phyloP scores from a whole-genome alignment of 2,329 filamentous ascomycete species.

The Paecilomyces sp. region DNA sequence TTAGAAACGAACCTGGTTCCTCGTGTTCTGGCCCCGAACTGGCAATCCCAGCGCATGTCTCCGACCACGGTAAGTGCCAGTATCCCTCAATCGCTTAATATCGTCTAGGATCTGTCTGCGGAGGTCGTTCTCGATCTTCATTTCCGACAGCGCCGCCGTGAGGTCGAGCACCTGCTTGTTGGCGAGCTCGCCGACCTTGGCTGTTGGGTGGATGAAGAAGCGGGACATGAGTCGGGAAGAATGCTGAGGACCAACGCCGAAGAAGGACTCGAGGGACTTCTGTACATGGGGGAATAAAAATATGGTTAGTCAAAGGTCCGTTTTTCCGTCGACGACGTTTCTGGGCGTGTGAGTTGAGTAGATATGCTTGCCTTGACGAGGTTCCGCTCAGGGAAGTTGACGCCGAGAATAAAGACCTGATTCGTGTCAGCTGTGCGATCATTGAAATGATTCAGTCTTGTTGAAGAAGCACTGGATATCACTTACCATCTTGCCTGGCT shows the following conservation, averaged over 20 bases:
- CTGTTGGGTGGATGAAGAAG: constrained; percentile 77
- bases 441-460: background rate
- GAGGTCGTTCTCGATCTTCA: constrained; percentile 92
- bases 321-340: constrained; percentile 4
- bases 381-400: constrained; percentile 76
- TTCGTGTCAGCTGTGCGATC: background rate
- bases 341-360: constrained; percentile 2
- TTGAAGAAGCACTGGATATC: background rate
- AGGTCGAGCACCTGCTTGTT: constrained; percentile 73
- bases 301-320: background rate
- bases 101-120: constrained; percentile 72
- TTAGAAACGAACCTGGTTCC: constrained; percentile 54
- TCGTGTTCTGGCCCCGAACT: constrained; percentile 82
- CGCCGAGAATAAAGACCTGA: constrained; percentile 79
- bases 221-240: constrained; percentile 76
- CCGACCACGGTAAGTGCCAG: constrained; percentile 81
- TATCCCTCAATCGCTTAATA: constrained; percentile 78
- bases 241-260: constrained; percentile 67
- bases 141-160: constrained; percentile 75
- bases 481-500: constrained; percentile 23
- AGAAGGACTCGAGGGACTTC: constrained; percentile 70
- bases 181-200: constrained; percentile 67
- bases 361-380: constrained; percentile 65
- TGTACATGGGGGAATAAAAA: constrained; percentile 10
- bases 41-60: constrained; percentile 90